Evolutionary conservation across 805 yeast genomes (phyloP).

Genomic region (Metschnikowia borealis): DNA sequence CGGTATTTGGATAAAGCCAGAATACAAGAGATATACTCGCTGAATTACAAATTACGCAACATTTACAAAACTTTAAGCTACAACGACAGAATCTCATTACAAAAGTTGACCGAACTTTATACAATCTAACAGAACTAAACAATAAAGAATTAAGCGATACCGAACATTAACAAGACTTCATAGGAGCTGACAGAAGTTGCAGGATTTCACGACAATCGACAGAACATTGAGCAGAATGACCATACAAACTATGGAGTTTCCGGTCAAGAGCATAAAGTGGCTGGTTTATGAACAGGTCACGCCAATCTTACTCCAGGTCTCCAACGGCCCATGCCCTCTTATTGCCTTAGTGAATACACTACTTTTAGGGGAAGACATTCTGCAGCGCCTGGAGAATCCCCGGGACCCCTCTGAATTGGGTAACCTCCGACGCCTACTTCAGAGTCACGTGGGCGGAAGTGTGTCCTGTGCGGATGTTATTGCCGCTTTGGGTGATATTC

Average conservation of each 20-base stretch:
- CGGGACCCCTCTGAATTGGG: neutral
- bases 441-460: slow-evolving; percentile 4
- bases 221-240: no score
- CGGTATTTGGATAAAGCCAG: no score
- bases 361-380: slow-evolving; percentile 44
- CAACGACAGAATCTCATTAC: no score
- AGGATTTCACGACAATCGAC: no score
- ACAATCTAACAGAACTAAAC: no score
- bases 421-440: slow-evolving; percentile 8
- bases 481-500: slow-evolving; percentile 46
- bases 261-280: slow-evolving; percentile 29
- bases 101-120: no score
- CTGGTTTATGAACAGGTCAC: slow-evolving; percentile 37
- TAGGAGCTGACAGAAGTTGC: neutral
- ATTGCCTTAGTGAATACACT: slow-evolving; percentile 73
- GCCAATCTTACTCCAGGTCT: slow-evolving; percentile 69
- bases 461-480: slow-evolving; percentile 37
- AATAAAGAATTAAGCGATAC: no score
- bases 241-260: slow-evolving; percentile 6
- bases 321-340: slow-evolving; percentile 86
- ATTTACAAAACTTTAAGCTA: no score
- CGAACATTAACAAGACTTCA: no score
- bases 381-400: slow-evolving; percentile 1
- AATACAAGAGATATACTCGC: no score
- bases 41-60: no score